These are phyloP conservation scores for Zygotorulaspora danielsina DNA, from an alignment of 805 yeast genomes.

Conservation along the genomic window DNA sequence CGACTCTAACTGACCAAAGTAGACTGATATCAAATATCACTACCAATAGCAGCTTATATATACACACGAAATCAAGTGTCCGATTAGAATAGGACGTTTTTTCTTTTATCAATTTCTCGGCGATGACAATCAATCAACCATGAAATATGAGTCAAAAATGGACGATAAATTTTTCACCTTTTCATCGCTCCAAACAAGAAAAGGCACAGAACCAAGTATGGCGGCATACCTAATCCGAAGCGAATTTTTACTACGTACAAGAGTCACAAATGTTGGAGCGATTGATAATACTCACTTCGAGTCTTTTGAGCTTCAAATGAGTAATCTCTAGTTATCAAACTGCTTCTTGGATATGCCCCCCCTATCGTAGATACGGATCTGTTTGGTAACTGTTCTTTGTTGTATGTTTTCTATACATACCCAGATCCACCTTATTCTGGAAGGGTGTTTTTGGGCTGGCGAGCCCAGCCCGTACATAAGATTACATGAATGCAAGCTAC, in stretches of 20 bases:
- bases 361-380: conserved; percentile 20
- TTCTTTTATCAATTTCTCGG: no score
- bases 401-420: not conserved
- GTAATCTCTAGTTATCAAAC: not conserved
- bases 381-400: conserved; percentile 3
- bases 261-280: not conserved
- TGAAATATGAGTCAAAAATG: conserved; percentile 1
- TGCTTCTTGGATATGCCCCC: conserved; percentile 10
- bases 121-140: no score
- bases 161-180: conserved; percentile 1
- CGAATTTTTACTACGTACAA: no score
- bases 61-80: no score
- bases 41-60: no score
- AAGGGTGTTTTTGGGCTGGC: conserved; percentile 6
- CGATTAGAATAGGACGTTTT: no score
- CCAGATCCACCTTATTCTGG: conserved; percentile 16
- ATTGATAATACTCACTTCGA: not conserved
- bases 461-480: no score
- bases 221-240: no score
- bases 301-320: not conserved
- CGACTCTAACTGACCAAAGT: not conserved
- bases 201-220: not conserved
- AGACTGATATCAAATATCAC: not conserved
- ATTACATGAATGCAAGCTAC: no score
- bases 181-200: not conserved